A percentile compares a stretch with the other conserved stretches of the same genome.
Evolutionary conservation across 306 rosid species (phyloP).

Genomic region (Citrullus colocynthis): DNA sequence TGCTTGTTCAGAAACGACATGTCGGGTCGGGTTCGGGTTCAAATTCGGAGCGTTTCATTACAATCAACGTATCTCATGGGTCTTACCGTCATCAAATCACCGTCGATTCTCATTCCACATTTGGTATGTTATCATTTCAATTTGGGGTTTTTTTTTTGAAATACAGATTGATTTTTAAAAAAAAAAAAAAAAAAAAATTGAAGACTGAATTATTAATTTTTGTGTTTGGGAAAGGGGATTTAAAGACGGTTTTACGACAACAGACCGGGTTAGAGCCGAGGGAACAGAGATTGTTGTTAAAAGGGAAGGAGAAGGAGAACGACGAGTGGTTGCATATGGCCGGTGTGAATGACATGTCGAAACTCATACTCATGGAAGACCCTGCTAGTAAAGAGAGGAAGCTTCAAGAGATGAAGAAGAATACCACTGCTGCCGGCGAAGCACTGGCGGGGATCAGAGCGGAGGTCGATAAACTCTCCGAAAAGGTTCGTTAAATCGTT

Average conservation of each 20-base stretch:
- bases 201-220: no score
- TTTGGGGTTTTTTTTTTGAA: constrained; percentile 26
- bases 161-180: no score
- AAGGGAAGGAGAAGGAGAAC: constrained; percentile 64
- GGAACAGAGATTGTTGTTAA: constrained; percentile 49
- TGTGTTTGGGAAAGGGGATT: constrained; percentile 20
- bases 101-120: constrained; percentile 42
- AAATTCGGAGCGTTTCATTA: constrained; percentile 35
- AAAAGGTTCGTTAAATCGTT: constrained; percentile 25
- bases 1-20: constrained; percentile 69
- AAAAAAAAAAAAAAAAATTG: no score
- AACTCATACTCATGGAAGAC: constrained; percentile 52
- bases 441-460: constrained; percentile 29
- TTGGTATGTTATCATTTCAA: constrained; percentile 17
- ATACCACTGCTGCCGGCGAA: constrained; percentile 19
- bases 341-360: constrained; percentile 54
- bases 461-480: constrained; percentile 45
- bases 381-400: constrained; percentile 64
- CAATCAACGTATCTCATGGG: constrained; percentile 52
- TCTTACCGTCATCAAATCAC: constrained; percentile 34
- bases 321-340: constrained; percentile 51
- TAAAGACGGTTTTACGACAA: constrained; percentile 34
- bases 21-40: constrained; percentile 5
- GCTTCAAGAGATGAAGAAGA: constrained; percentile 38
- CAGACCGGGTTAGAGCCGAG: constrained; percentile 50